Evolutionary conservation across 2,329 filamentous ascomycete genomes (phyloP).

Genomic region (Simplicillium aogashimaense): DNA sequence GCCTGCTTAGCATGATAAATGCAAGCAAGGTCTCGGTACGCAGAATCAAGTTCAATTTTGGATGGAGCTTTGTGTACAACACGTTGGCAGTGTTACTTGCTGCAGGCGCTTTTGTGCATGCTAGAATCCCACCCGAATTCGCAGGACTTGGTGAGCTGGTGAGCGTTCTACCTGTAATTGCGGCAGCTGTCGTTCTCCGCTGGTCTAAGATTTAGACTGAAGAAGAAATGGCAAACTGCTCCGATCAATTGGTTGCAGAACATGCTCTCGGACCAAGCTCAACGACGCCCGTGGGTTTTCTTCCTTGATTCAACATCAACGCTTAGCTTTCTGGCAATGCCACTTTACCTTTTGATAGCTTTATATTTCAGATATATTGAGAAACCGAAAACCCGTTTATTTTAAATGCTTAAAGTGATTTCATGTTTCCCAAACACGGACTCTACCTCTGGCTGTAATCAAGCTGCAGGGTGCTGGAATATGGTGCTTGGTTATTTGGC

Average conservation of each 20-base stretch:
- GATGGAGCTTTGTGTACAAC: slow-evolving; percentile 64
- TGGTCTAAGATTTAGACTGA: slow-evolving; percentile 22
- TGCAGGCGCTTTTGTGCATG: slow-evolving; percentile 50
- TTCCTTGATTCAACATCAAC: not conserved
- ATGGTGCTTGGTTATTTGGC: too few relatives aligned
- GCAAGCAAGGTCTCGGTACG: slow-evolving; percentile 32
- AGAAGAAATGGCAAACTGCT: not conserved
- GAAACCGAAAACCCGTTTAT: too few relatives aligned
- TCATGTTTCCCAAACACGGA: too few relatives aligned
- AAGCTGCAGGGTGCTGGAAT: too few relatives aligned
- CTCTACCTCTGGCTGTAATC: too few relatives aligned
- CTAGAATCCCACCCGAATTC: slow-evolving; percentile 46
- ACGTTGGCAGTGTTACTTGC: slow-evolving; percentile 56
- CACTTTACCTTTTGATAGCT: too few relatives aligned
- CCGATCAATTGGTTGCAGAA: not conserved
- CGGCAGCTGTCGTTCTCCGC: slow-evolving; percentile 39
- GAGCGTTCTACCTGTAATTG: slow-evolving; percentile 61
- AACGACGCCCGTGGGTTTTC: not conserved
- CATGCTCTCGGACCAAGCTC: not conserved
- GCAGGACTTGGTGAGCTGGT: slow-evolving; percentile 65
- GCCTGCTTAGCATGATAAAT: slow-evolving; percentile 49
- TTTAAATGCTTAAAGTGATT: too few relatives aligned
- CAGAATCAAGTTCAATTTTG: slow-evolving; percentile 58
- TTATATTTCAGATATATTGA: too few relatives aligned
- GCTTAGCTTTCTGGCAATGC: not conserved